These are phyloP conservation scores for Samsoniella hepiali DNA, from an alignment of 2,329 filamentous ascomycete species.

Conservation along the genomic window DNA sequence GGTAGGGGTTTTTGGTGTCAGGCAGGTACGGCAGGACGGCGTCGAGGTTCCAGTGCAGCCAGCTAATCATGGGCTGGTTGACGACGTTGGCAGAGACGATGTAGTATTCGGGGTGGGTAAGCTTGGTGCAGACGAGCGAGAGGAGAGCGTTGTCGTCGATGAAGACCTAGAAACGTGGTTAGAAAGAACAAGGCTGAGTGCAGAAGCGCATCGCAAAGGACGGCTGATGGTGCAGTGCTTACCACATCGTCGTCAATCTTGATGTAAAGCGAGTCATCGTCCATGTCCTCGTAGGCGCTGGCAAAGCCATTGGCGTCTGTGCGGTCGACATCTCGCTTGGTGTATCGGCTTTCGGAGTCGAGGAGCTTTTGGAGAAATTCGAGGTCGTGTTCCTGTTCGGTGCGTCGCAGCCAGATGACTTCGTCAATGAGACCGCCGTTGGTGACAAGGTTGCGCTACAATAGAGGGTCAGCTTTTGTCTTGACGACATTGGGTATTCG, in stretches of 20 bases:
- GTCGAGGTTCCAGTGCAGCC: constrained; percentile 52
- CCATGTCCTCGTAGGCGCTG: constrained; percentile 42
- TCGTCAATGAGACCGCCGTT: constrained; percentile 45
- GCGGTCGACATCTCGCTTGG: constrained; percentile 34
- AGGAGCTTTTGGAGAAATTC: constrained; percentile 39
- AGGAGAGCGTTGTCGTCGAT: constrained; percentile 44
- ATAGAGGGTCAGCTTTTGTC: neutral
- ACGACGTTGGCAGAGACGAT: constrained; percentile 55
- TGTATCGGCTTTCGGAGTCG: constrained; percentile 35
- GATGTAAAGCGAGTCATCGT: constrained; percentile 43
- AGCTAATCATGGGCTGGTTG: constrained; percentile 52
- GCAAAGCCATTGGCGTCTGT: constrained; percentile 34
- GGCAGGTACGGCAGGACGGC: constrained; percentile 53
- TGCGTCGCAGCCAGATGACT: constrained; percentile 43
- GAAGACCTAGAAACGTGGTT: constrained; percentile 29
- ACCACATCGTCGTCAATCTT: constrained; percentile 40
- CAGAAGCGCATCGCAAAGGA: neutral
- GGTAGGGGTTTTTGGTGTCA: constrained; percentile 34
- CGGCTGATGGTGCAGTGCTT: constrained; percentile 22
- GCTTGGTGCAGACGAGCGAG: constrained; percentile 50
- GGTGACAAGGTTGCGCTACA: constrained; percentile 41
- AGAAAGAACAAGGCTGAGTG: constrained; percentile 1
- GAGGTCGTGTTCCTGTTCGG: constrained; percentile 37
- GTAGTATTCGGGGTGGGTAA: constrained; percentile 48
- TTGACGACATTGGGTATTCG: neutral